Evolutionary conservation across 306 rosid species (phyloP).

Genomic region (Luffa acutangula): DNA sequence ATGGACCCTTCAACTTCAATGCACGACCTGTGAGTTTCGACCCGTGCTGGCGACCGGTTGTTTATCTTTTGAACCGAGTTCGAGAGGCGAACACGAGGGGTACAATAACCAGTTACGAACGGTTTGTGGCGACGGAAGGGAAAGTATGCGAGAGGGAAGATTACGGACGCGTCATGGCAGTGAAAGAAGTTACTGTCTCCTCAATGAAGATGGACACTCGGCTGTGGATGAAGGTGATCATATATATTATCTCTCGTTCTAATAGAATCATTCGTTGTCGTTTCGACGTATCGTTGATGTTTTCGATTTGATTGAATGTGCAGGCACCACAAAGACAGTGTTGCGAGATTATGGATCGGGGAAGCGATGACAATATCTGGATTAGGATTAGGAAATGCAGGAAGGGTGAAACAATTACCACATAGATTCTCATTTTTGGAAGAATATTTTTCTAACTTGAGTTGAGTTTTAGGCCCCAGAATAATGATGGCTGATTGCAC

Average conservation of each 20-base stretch:
- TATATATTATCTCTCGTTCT: background rate
- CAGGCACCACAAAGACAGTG: constrained; percentile 73
- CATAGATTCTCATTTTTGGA: constrained; percentile 16
- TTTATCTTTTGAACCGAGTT: constrained; percentile 40
- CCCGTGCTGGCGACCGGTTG: constrained; percentile 46
- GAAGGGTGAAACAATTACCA: constrained; percentile 39
- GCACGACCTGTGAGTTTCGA: constrained; percentile 59
- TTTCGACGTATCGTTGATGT: background rate
- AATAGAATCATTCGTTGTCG: background rate
- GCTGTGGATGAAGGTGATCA: constrained; percentile 52
- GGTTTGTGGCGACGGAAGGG: constrained; percentile 13
- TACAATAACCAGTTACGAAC: constrained; percentile 39
- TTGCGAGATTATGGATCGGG: constrained; percentile 51
- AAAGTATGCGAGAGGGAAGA: constrained; percentile 24
- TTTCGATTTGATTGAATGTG: background rate
- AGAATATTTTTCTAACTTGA: background rate
- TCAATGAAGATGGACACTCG: constrained; percentile 51
- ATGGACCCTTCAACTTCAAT: constrained; percentile 81
- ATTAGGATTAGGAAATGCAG: constrained; percentile 75
- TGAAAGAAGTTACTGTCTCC: constrained; percentile 41
- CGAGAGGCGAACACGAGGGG: constrained; percentile 33
- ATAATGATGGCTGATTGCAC: background rate
- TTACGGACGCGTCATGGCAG: constrained; percentile 14
- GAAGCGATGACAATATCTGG: constrained; percentile 27
- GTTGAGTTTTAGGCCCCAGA: background rate